phyloP scores from a whole-genome alignment of 495 filamentous ascomycete species.

The Parathielavia appendiculata region DNA sequence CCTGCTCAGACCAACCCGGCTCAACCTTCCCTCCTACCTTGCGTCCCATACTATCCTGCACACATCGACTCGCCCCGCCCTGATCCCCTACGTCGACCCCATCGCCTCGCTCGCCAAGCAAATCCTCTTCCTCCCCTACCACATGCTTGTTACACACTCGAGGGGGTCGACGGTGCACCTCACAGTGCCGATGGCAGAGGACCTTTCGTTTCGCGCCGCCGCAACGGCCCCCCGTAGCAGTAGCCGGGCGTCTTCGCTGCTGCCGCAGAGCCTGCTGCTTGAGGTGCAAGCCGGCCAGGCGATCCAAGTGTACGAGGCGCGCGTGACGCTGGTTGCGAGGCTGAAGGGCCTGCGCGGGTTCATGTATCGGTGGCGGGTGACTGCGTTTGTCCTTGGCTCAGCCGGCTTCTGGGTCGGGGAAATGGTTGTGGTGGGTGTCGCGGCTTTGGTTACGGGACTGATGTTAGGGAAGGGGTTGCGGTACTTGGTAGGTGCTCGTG shows the following conservation, averaged over 20 bases:
- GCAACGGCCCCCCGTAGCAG: background rate
- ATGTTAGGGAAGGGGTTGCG: background rate
- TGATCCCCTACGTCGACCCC: conserved; percentile 40
- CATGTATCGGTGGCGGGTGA: conserved; percentile 74
- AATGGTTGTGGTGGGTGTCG: conserved; percentile 51
- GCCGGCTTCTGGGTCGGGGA: conserved; percentile 68
- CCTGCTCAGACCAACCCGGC: conserved; percentile 7
- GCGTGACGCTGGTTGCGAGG: conserved; percentile 62
- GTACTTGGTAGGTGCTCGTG: background rate
- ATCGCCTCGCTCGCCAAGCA: conserved; percentile 35
- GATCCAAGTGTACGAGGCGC: conserved; percentile 69
- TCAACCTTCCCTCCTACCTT: conserved; percentile 18
- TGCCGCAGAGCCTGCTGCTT: conserved; percentile 55
- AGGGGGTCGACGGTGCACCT: conserved; percentile 53
- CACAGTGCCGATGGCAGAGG: conserved; percentile 52
- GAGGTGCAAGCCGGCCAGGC: conserved; percentile 61
- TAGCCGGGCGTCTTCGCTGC: conserved; percentile 37
- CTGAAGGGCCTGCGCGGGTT: conserved; percentile 74
- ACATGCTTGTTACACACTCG: conserved; percentile 37
- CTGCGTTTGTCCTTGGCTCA: conserved; percentile 62
- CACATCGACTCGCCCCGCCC: conserved; percentile 34
- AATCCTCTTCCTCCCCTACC: conserved; percentile 41
- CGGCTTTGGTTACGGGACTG: background rate
- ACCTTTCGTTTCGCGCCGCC: background rate
- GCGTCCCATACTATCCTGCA: conserved; percentile 32